phyloP scores from a whole-genome alignment of 306 rosid species.

The Luffa aegyptiaca region DNA sequence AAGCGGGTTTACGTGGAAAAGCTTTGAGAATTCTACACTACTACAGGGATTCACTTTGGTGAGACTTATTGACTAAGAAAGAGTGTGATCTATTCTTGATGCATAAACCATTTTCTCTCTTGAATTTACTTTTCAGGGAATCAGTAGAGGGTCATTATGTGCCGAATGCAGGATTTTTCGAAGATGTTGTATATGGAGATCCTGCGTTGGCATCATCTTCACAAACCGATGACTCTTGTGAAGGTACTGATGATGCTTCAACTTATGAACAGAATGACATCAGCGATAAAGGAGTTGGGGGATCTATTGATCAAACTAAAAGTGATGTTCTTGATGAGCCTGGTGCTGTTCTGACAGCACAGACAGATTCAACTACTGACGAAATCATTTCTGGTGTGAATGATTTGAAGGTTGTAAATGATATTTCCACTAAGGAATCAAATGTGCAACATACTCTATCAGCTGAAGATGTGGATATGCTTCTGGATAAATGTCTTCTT shows the following conservation, averaged over 20 bases:
- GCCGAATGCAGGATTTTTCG: conserved; percentile 83
- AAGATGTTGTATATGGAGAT: conserved; percentile 78
- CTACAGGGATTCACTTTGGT: conserved; percentile 76
- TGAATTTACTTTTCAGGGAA: conserved; percentile 47
- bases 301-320: conserved; percentile 24
- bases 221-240: conserved; percentile 30
- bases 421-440: conserved; percentile 24
- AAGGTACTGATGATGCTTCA: conserved; percentile 27
- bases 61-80: conserved; percentile 28
- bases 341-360: conserved; percentile 6
- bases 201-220: conserved; percentile 39
- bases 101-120: conserved; percentile 3
- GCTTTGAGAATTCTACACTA: conserved; percentile 79
- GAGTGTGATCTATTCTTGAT: neutral
- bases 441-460: conserved; percentile 50
- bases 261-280: conserved; percentile 20
- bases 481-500: conserved; percentile 84
- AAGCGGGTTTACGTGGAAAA: conserved; percentile 85
- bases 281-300: conserved; percentile 21
- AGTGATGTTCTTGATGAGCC: conserved; percentile 28
- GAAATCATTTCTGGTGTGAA: conserved; percentile 34
- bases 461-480: conserved; percentile 55
- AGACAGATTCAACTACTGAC: conserved; percentile 17
- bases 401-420: conserved; percentile 50
- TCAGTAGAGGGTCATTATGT: conserved; percentile 58